Percentiles rank a stretch among this genome's conserved stretches.
These are phyloP conservation scores for Hypoxylon sp. DNA, from an alignment of 2,329 filamentous ascomycete species.

Conservation along the genomic window DNA sequence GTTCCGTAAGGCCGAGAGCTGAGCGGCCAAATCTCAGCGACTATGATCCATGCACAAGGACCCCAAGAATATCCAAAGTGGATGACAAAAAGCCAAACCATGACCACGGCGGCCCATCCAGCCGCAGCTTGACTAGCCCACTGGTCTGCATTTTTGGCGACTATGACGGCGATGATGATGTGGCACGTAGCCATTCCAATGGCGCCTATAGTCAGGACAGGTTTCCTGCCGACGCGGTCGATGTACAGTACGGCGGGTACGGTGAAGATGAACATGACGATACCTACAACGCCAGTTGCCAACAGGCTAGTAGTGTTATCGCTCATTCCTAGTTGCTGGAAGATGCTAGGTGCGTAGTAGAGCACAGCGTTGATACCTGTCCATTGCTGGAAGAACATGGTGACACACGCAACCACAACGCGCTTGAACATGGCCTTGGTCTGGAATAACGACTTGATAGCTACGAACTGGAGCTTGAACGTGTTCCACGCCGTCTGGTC, in stretches of 20 bases:
- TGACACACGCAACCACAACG: conserved; percentile 74
- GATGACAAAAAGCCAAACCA: conserved; percentile 82
- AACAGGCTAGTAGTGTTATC: conserved; percentile 69
- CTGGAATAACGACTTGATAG: conserved; percentile 75
- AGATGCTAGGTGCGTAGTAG: conserved; percentile 81
- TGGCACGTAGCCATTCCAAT: conserved; percentile 80
- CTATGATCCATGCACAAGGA: conserved; percentile 80
- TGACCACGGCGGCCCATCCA: conserved; percentile 77
- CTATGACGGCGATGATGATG: conserved; percentile 79
- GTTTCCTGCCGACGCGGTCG: conserved; percentile 74
- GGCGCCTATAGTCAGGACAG: conserved; percentile 74
- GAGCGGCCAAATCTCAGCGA: conserved; percentile 82
- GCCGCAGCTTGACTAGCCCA: conserved; percentile 72
- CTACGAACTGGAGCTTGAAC: conserved; percentile 79
- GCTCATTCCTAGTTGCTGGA: conserved; percentile 74
- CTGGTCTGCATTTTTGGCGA: conserved; percentile 72
- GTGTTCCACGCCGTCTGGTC: conserved; percentile 73
- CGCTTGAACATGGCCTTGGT: conserved; percentile 76
- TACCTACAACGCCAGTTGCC: conserved; percentile 79
- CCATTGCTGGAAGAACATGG: conserved; percentile 73
- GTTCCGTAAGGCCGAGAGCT: conserved; percentile 79
- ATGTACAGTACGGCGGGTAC: conserved; percentile 77
- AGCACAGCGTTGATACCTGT: conserved; percentile 71
- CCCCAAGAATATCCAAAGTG: conserved; percentile 85
- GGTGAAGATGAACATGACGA: conserved; percentile 78